Percentiles rank a stretch among this genome's conserved stretches.
Conservation (phyloP, 179 eudicot genomes). For the Vitellaria paradoxa region DNA sequence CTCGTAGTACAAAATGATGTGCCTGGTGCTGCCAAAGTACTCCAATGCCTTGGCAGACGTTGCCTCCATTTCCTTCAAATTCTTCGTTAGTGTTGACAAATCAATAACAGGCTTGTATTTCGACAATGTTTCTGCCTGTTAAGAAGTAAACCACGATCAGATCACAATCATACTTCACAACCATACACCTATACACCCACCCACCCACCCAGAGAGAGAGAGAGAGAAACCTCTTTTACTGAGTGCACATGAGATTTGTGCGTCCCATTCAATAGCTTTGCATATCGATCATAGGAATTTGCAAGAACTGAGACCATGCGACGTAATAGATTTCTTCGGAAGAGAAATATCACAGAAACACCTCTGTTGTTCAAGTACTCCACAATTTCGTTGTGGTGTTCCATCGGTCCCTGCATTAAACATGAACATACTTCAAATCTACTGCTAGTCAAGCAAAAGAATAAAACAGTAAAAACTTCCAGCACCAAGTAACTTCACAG, state of each 20-base stretch:
- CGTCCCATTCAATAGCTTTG: slow-evolving; percentile 69
- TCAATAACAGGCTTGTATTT: slow-evolving; percentile 72
- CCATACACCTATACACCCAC: background rate
- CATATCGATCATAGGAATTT: slow-evolving; percentile 64
- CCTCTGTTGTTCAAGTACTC: slow-evolving; percentile 69
- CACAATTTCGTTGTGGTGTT: slow-evolving; percentile 58
- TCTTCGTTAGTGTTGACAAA: slow-evolving; percentile 46
- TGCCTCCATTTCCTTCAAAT: slow-evolving; percentile 56
- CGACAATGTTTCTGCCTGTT: slow-evolving; percentile 74
- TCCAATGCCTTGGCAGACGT: slow-evolving; percentile 47
- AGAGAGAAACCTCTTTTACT: slow-evolving; percentile 55
- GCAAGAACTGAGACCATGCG: slow-evolving; percentile 80
- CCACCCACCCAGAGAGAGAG: background rate
- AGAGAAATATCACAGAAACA: slow-evolving; percentile 69
- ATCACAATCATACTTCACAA: background rate
- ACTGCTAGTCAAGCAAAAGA: background rate
- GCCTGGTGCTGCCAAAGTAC: slow-evolving; percentile 61
- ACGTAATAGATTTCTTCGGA: slow-evolving; percentile 74
- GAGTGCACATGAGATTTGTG: slow-evolving; percentile 95
- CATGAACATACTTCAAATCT: background rate
- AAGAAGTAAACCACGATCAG: slow-evolving; percentile 11
- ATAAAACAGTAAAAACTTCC: background rate
- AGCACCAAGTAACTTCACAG: background rate
- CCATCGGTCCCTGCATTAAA: slow-evolving; percentile 66
- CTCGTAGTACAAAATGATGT: slow-evolving; percentile 70